These are phyloP conservation scores for Chaetomiaceae sp. DNA, from an alignment of 2,329 filamentous ascomycete species.

Conservation along the genomic window DNA sequence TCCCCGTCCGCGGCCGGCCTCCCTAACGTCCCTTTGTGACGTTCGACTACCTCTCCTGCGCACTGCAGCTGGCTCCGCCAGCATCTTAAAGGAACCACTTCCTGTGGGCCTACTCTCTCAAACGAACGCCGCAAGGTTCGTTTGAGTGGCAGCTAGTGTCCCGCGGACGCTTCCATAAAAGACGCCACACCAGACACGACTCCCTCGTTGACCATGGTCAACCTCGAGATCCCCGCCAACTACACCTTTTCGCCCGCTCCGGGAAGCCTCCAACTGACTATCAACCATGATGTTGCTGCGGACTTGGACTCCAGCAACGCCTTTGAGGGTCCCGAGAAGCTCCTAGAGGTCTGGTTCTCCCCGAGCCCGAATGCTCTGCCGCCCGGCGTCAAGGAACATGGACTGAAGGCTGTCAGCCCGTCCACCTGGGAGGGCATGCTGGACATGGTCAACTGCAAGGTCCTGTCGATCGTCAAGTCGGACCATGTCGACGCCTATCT, in stretches of 20 bases:
- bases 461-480: constrained; percentile 87
- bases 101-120: constrained; percentile 97
- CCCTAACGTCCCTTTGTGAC: constrained; percentile 81
- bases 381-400: constrained; percentile 62
- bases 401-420: constrained; percentile 77
- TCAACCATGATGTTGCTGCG: constrained; percentile 79
- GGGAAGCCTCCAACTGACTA: constrained; percentile 85
- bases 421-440: constrained; percentile 96
- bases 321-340: constrained; percentile 97
- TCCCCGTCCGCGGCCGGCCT: constrained; percentile 78
- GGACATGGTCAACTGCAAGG: constrained; percentile 97
- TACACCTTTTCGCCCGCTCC: constrained; percentile 78
- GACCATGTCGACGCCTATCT: constrained; percentile 95
- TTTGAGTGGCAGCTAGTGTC: constrained; percentile 98
- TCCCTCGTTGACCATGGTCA: constrained; percentile 62
- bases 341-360: constrained; percentile 97
- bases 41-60: constrained; percentile 42
- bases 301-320: constrained; percentile 88
- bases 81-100: constrained; percentile 58
- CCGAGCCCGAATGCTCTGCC: constrained; percentile 71
- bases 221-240: constrained; percentile 71
- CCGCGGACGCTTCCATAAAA: constrained; percentile 57
- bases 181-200: constrained; percentile 19
- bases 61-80: constrained; percentile 85
- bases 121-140: constrained; percentile 89